Percentiles rank a stretch among this genome's conserved stretches.
Conservation (phyloP, 1,139 yeast genomes). For the Geotrichum carabidarum region DNA sequence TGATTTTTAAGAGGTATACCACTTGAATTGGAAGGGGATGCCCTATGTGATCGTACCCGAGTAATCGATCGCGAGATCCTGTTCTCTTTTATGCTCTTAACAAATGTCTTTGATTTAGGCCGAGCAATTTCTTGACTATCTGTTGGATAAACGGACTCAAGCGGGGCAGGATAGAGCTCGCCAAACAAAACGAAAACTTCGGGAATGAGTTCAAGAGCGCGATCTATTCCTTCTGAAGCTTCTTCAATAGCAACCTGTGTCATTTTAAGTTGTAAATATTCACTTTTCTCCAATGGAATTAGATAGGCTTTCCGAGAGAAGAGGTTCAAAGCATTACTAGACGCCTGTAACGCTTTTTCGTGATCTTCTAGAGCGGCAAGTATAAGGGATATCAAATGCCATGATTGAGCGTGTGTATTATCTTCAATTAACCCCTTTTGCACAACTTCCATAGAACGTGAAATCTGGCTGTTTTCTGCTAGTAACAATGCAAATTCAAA, state of each 20-base stretch:
- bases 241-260: constrained; percentile 72
- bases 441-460: constrained; percentile 34
- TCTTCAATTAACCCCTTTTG: constrained; percentile 39
- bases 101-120: neutral
- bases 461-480: constrained; percentile 29
- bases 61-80: neutral
- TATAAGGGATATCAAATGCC: constrained; percentile 51
- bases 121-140: neutral
- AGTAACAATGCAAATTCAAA: constrained; percentile 33
- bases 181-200: constrained; percentile 61
- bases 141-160: neutral
- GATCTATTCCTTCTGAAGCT: constrained; percentile 53
- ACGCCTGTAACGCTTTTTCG: constrained; percentile 43
- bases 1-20: neutral
- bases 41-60: neutral
- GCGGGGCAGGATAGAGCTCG: constrained; percentile 43
- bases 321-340: constrained; percentile 40
- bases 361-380: constrained; percentile 51
- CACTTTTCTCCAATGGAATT: constrained; percentile 36
- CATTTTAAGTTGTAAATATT: constrained; percentile 64
- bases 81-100: neutral
- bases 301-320: constrained; percentile 24
- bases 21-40: neutral
- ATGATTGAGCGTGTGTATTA: constrained; percentile 44
- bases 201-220: constrained; percentile 59